phyloP scores from a whole-genome alignment of 2,329 filamentous ascomycete species.

The Pseudogymnoascus sp. region DNA sequence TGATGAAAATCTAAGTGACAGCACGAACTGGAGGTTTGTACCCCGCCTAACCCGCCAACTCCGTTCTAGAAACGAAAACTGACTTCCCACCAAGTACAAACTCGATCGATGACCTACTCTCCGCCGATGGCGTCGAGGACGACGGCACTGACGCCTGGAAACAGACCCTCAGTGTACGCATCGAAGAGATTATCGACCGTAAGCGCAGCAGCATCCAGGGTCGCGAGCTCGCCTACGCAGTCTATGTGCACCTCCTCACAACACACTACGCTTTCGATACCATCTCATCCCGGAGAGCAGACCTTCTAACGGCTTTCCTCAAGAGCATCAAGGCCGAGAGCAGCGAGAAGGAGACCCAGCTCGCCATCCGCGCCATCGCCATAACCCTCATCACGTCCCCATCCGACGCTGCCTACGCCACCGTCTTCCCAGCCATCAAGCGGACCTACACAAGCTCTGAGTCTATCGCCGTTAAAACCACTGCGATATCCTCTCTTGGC shows the following conservation, averaged over 20 bases:
- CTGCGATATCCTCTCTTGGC: slow-evolving; percentile 58
- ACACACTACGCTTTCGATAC: slow-evolving; percentile 54
- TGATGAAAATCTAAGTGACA: slow-evolving; percentile 44
- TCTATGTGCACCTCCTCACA: slow-evolving; percentile 53
- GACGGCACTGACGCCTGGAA: slow-evolving; percentile 48
- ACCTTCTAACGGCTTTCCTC: slow-evolving; percentile 52
- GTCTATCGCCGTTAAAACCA: slow-evolving; percentile 50
- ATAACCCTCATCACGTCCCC: slow-evolving; percentile 56
- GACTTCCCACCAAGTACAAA: slow-evolving; percentile 30
- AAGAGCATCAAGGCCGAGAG: slow-evolving; percentile 56
- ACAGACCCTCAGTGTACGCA: slow-evolving; percentile 47
- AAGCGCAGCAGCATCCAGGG: slow-evolving; percentile 60
- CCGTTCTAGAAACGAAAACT: neutral
- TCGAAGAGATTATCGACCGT: slow-evolving; percentile 58
- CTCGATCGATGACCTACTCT: slow-evolving; percentile 45
- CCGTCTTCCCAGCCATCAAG: slow-evolving; percentile 48
- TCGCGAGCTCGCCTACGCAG: slow-evolving; percentile 50
- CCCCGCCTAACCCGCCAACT: neutral
- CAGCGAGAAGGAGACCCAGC: slow-evolving; percentile 53
- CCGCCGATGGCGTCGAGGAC: slow-evolving; percentile 38
- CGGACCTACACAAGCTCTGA: slow-evolving; percentile 52
- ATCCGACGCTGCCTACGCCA: slow-evolving; percentile 53
- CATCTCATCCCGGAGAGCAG: slow-evolving; percentile 44
- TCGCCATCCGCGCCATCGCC: slow-evolving; percentile 50
- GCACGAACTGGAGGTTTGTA: slow-evolving; percentile 44